Percentiles rank a stretch among this genome's conserved stretches.
Conservation (phyloP, 75 land plant genomes). For the Picea glauca region DNA sequence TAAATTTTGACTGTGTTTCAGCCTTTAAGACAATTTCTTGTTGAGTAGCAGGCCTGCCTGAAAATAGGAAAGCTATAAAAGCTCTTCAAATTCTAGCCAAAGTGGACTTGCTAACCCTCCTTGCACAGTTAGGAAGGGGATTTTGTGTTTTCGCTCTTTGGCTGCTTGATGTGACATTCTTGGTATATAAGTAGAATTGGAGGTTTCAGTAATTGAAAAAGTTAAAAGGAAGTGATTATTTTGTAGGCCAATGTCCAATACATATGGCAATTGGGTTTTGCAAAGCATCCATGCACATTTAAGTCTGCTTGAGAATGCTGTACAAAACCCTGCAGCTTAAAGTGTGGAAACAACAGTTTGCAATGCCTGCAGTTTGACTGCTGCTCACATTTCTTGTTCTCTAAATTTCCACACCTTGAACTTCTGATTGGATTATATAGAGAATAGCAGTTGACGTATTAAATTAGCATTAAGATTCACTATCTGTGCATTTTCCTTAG, state of each 20-base stretch:
- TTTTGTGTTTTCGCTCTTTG: too few species aligned
- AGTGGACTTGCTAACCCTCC: too few species aligned
- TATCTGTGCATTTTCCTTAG: background rate
- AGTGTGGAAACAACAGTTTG: background rate
- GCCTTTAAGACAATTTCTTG: background rate
- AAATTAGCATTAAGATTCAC: background rate
- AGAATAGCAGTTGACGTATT: too few species aligned
- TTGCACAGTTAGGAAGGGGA: too few species aligned
- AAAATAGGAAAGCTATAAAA: too few species aligned
- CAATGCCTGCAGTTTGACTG: background rate
- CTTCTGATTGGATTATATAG: background rate
- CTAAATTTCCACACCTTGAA: background rate
- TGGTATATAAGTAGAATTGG: background rate
- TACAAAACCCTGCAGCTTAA: background rate
- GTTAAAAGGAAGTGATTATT: background rate
- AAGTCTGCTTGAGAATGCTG: background rate
- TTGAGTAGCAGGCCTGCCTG: background rate
- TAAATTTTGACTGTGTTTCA: too few species aligned
- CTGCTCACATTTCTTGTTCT: background rate
- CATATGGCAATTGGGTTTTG: background rate
- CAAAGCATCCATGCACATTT: background rate
- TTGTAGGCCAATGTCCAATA: slow-evolving; percentile 1
- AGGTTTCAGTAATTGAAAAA: background rate
- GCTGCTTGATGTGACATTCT: too few species aligned
- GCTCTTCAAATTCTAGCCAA: too few species aligned